Conservation (phyloP, 2,329 filamentous ascomycete species). For the Lomentospora prolificans region DNA sequence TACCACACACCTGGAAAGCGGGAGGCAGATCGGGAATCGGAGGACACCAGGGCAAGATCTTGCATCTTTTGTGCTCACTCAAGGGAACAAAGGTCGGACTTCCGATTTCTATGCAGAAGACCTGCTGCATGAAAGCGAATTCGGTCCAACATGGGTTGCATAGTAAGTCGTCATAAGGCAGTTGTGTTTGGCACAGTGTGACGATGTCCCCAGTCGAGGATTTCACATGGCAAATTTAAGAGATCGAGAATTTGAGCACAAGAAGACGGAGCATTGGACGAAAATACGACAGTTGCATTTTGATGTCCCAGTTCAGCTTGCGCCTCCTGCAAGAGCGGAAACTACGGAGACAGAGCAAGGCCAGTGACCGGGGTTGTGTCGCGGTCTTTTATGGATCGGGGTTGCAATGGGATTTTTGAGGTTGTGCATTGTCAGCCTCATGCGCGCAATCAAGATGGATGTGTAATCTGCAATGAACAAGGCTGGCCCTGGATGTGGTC, state of each 20-base stretch:
- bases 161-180: no score
- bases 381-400: neutral
- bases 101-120: no score
- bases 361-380: neutral
- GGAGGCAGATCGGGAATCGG: neutral
- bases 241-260: neutral
- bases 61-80: no score
- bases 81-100: no score
- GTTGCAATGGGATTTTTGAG: neutral
- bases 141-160: no score
- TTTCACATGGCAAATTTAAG: no score
- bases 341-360: neutral
- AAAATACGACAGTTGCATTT: neutral
- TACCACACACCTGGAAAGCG: neutral
- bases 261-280: neutral
- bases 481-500: neutral
- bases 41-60: no score
- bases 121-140: no score
- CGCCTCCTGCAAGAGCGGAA: neutral
- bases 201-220: no score
- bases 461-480: neutral
- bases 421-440: constrained; percentile 1
- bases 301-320: neutral
- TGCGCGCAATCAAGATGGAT: neutral
- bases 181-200: no score